Evolutionary conservation across 2,329 filamentous ascomycete species (phyloP).

Genomic region (Cercospora berteroae): DNA sequence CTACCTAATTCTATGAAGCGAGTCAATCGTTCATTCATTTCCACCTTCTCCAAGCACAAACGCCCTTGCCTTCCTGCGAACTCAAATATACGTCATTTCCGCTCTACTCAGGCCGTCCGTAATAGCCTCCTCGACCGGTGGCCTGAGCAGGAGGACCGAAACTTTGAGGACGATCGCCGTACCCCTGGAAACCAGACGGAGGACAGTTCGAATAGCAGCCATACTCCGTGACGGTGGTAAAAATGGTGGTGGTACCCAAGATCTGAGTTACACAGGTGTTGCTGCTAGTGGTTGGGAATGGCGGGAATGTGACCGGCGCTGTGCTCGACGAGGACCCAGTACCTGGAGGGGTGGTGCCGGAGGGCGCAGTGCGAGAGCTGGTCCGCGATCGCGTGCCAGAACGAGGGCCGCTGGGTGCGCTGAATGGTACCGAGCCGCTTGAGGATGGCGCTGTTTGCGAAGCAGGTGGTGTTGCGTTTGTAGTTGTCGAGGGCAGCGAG

Average conservation of each 20-base stretch:
- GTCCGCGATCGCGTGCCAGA: constrained; percentile 10
- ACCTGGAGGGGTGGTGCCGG: constrained; percentile 6
- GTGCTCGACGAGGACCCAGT: constrained; percentile 13
- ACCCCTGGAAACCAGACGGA: constrained; percentile 13
- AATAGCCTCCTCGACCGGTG: background rate
- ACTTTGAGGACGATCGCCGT: constrained; percentile 12
- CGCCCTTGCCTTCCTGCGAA: background rate
- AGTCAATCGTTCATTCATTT: background rate
- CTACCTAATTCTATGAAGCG: background rate
- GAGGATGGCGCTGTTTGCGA: background rate
- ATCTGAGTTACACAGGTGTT: constrained; percentile 26
- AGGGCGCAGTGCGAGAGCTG: constrained; percentile 12
- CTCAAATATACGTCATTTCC: background rate
- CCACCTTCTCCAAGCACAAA: background rate
- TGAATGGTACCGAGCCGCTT: constrained; percentile 13
- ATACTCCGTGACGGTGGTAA: constrained; percentile 24
- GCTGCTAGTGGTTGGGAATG: constrained; percentile 18
- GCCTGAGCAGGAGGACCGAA: constrained; percentile 19
- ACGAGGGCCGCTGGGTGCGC: constrained; percentile 14
- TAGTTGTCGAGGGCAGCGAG: background rate
- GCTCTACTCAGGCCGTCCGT: background rate
- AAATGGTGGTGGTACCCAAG: constrained; percentile 29
- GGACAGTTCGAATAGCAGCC: constrained; percentile 27
- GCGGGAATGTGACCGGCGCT: constrained; percentile 16
- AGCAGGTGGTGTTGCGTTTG: constrained; percentile 2